Conservation (phyloP, 140 eudicot species). For the Erigeron philadelphicus region DNA sequence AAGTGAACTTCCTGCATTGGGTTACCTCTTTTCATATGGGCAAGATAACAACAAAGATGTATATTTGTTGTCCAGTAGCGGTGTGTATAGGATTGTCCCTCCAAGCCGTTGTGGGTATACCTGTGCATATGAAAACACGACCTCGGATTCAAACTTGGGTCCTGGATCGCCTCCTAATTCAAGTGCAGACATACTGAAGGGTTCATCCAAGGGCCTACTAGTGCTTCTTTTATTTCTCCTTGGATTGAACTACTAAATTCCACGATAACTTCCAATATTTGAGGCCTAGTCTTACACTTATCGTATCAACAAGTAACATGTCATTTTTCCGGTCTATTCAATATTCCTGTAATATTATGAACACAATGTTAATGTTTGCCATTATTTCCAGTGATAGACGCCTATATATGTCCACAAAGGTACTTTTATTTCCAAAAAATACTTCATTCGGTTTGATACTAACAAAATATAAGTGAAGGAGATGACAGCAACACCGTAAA, state of each 20-base stretch:
- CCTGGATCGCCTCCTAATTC: conserved; percentile 41
- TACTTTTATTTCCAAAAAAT: no score
- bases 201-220: conserved; percentile 24
- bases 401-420: not conserved
- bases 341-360: not conserved
- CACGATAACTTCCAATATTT: not conserved
- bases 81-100: conserved; percentile 68
- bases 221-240: conserved; percentile 32
- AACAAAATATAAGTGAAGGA: no score
- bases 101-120: conserved; percentile 70
- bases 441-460: no score
- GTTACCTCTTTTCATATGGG: conserved; percentile 71
- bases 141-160: conserved; percentile 19
- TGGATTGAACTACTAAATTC: conserved; percentile 23
- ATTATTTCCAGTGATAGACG: not conserved
- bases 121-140: conserved; percentile 42
- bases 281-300: not conserved
- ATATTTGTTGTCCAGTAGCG: conserved; percentile 53
- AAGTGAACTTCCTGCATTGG: conserved; percentile 53
- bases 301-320: conserved; percentile 4
- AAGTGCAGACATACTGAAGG: conserved; percentile 27
- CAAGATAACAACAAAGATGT: conserved; percentile 63
- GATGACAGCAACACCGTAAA: not conserved
- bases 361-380: not conserved
- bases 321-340: not conserved